Evolutionary conservation across 2,329 filamentous ascomycete species (phyloP), one percentile per base, ranked within the genome.

Genomic region (Fusarium buxicola): DNA sequence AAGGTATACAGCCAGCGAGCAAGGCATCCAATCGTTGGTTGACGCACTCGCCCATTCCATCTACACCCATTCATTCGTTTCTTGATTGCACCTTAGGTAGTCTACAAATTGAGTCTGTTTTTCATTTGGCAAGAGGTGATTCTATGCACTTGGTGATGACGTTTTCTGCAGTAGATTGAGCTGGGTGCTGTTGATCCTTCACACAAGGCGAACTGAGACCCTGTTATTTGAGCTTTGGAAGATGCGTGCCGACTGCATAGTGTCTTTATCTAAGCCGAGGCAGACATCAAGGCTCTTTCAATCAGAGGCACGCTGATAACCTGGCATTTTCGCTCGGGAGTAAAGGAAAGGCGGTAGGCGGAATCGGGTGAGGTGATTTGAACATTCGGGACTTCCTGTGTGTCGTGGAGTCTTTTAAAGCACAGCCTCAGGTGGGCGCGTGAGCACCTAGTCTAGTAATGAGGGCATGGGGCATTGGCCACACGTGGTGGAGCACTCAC

Each of bases 61-160:
- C 44, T 35, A 30, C 43, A 54, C 36, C 31, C 27, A 52, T 51
- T 65, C 55, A 48, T 47, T 64, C 63, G 39, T 69, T 61, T 57
- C 55, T 61, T 62, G 54, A 51, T 65, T 53, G 46, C 62, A 52
- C 53, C 43, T 66, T 65, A 66, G 61, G 63, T 70, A 70, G 68
- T 69, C 58, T 62, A 55, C 50, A 70, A 65, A 70, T 64, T 55
- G 45, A 64, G 54, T 68, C 43, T 68, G 57, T 66, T 64, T 58
- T 55, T 60, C 53, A 56, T 52, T 55, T 45, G 41, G 45, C 24
- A 54, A 31, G n/a, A n/a, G n/a, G n/a, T n/a, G n/a, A n/a, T n/a
- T n/a, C n/a, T n/a, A n/a, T n/a, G n/a, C n/a, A n/a, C n/a, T n/a
- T n/a, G n/a, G n/a, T n/a, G n/a, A n/a, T n/a, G n/a, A n/a, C n/a